Base-by-base conservation (phyloP, 2,329 filamentous ascomycete species). In the Neoarthrinium moseri region DNA sequence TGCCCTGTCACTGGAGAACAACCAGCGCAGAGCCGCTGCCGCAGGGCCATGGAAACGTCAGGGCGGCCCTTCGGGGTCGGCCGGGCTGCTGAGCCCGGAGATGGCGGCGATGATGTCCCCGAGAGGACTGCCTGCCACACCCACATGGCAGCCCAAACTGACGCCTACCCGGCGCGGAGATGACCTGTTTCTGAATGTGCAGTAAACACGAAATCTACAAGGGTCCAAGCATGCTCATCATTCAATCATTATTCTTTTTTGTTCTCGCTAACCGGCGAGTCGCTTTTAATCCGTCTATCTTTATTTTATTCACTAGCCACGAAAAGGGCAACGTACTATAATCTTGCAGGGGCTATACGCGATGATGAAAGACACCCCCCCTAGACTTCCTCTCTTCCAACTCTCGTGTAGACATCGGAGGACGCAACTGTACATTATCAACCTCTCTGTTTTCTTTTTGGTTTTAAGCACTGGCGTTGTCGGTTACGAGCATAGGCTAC, bases 81-180 rank as follows among this genome's bases (percentile, higher is more conserved):
- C 42, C 4, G 45, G 52, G 5, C 45, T 61, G 13, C 43, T 50
- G 21, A 59, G 54, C 32, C 56, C 57, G 10, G 54, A 59, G 6
- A 44, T 40, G 23, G 44, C 47, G 4, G 42, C 46, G 6, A 40
- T 58, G 22, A 41, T 45, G 30, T 57, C 59, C 3, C 51, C 57
- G 7, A 52, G 56, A 15, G 52, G 51, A 21, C 56, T 73, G 33
- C 74, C 75, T 1, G 63, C 62, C 27, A 77, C 75, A 29, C 81
- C 81, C 1, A 73, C 74, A 1, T 85, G 83, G 81, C 71, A 82
- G 53, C 84, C 84, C 3, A 77, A 75, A 53, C 57, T 89, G 55
- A 89, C 85, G 36, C 86, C 86, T 3, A 83, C 81, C 46, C 69
- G 83, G 49, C 73, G 81, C 39, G 85, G 86, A 0, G 80, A 84